Percentiles rank a stretch among this genome's conserved stretches.
Evolutionary conservation across 352 stramenopile genomes (phyloP).

Genomic region (Nothophytophthora sp.): DNA sequence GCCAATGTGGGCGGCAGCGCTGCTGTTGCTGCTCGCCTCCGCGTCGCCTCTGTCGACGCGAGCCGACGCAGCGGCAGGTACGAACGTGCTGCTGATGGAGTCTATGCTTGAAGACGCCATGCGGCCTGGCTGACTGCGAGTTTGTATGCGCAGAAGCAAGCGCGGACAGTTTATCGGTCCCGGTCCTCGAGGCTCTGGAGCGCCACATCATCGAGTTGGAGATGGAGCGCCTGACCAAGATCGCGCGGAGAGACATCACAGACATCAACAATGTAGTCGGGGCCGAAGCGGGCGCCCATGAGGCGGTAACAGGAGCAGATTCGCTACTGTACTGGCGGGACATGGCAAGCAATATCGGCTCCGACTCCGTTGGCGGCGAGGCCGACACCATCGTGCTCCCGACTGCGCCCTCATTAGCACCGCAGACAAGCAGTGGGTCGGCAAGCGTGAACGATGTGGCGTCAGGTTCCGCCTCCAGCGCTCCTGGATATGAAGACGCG

Average conservation of each 20-base stretch:
- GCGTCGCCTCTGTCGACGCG: constrained; percentile 9
- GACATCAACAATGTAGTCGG: no score
- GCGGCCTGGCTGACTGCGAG: no score
- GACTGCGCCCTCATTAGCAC: no score
- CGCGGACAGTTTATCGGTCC: constrained; percentile 5
- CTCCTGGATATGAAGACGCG: no score
- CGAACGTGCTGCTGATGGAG: no score
- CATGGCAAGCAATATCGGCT: background rate
- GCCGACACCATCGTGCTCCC: constrained; percentile 16
- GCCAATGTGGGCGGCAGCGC: constrained; percentile 11
- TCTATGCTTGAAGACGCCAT: no score
- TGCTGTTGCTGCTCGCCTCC: constrained; percentile 27
- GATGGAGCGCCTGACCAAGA: constrained; percentile 18
- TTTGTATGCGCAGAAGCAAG: constrained; percentile 22
- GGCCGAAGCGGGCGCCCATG: constrained; percentile 6
- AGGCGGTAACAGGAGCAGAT: background rate
- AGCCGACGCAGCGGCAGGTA: constrained; percentile 7
- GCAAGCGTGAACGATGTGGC: constrained; percentile 9
- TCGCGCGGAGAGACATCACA: constrained; percentile 15
- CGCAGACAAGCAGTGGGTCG: constrained; percentile 17
- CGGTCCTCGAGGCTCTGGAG: constrained; percentile 16
- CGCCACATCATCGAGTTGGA: constrained; percentile 21
- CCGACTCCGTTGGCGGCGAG: constrained; percentile 13
- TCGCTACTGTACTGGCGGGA: constrained; percentile 13
- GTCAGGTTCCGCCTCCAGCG: constrained; percentile 9